Percentiles rank a stretch among this genome's conserved stretches.
Conservation (phyloP, 441 rosid genomes). For the Populus hybrid region DNA sequence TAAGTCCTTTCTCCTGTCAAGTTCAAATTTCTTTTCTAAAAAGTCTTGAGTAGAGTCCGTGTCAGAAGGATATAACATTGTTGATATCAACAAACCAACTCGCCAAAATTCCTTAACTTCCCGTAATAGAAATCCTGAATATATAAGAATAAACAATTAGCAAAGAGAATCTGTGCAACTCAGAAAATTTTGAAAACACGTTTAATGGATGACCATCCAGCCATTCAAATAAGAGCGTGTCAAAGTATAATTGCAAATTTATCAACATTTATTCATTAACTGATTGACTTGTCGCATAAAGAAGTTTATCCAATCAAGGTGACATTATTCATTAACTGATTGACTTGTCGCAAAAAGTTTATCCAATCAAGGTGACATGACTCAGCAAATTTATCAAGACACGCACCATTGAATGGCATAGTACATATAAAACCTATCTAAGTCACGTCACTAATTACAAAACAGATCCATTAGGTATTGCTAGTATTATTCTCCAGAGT, state of each 20-base stretch:
- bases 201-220: not conserved
- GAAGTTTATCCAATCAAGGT: no score
- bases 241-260: not conserved
- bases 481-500: no score
- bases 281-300: no score
- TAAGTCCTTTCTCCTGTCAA: conserved; percentile 50
- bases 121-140: conserved; percentile 69
- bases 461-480: not conserved
- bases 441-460: not conserved
- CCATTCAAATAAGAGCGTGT: not conserved
- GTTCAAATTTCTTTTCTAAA: conserved; percentile 36
- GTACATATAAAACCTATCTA: not conserved
- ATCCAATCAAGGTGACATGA: not conserved
- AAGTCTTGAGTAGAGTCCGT: conserved; percentile 35
- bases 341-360: not conserved
- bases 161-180: not conserved
- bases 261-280: no score
- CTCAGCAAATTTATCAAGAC: not conserved
- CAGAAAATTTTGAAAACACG: not conserved
- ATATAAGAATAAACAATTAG: conserved; percentile 10
- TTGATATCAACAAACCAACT: conserved; percentile 66
- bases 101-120: conserved; percentile 90
- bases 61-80: conserved; percentile 48
- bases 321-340: not conserved
- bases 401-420: not conserved